These are phyloP conservation scores for Dictyostelium brefeldianum DNA, from an alignment of 78 protist species.

Conservation along the genomic window DNA sequence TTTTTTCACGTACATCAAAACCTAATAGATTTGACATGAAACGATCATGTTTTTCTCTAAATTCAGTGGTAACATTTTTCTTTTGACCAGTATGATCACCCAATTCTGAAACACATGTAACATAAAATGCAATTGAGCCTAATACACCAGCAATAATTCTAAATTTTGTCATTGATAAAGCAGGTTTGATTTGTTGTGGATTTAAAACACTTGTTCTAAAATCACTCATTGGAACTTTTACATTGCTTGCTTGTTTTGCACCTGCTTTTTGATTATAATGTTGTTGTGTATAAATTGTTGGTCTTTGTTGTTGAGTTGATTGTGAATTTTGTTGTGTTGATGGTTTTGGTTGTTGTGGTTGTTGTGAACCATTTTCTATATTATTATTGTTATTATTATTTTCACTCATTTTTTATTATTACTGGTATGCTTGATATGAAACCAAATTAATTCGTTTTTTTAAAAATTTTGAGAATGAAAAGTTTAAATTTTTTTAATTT, in stretches of 20 bases:
- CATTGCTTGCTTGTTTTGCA: background rate
- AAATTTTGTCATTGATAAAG: constrained; percentile 1
- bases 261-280: background rate
- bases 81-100: background rate
- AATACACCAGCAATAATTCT: constrained; percentile 30
- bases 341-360: background rate
- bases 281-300: background rate
- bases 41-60: constrained; percentile 53
- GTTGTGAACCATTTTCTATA: background rate
- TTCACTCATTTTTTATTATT: background rate
- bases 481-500: background rate
- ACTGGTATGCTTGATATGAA: too few relatives aligned
- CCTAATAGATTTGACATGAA: constrained; percentile 21
- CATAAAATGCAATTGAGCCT: constrained; percentile 31
- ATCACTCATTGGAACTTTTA: too few relatives aligned
- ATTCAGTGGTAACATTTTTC: constrained; percentile 15
- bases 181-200: background rate
- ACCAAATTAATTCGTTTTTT: background rate
- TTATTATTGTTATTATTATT: background rate
- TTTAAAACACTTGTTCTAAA: background rate
- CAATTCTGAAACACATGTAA: constrained; percentile 14
- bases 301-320: background rate
- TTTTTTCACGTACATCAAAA: constrained; percentile 16
- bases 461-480: background rate
- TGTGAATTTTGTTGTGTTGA: background rate